Base-by-base conservation (phyloP, 192 early-diverging fungal genomes). In the Lobulomyces angularis region DNA sequence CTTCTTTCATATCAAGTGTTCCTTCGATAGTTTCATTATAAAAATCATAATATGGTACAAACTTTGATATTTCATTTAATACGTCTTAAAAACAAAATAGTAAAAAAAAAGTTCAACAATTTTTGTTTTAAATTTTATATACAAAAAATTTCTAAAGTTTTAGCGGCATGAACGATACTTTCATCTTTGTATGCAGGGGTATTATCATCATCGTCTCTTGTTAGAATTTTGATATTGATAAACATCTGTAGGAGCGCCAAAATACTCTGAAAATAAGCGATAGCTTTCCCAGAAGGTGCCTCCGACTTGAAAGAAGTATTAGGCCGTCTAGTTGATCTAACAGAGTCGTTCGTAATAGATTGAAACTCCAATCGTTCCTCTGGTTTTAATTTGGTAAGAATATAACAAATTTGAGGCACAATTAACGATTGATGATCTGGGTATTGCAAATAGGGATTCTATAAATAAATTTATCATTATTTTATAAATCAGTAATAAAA, bases 21-120 rank as follows among this genome's bases (percentile, higher is more conserved):
- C 37, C 59, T 33, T 66, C 61, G 21, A 66, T 53, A n/a, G 55
- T 35, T 21, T 58, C 51, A 43, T 66, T 66, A 50, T 66, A 66
- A 27, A 66, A 66, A 29, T 53, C 50, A 16, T 57, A 42, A 35
- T 39, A 60, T 17, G 63, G 55, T 33, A 65, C 46, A 48, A 51
- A 61, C 4, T 32, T 35, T 28, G 54, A 35, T 12, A 45, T 50
- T 26, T 65, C 55, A 41, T 65, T 65, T 36, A 65, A 47, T n/a
- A 47, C 53, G 23, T 49, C 63, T 65, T 34, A 8, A 19, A 29
- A 25, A 12, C 12, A 32, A 32, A 12, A 12, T 32, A 12, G 16
- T 12, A 32, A 32, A 32, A 16, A 32, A 32, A 32, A 32, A 32
- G 16, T 12, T 32, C 31, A 32, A 32, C 12, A 16, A 32, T 32